Conservation (phyloP, 176 grass and related monocot genomes). For the Triticum turgidum region DNA sequence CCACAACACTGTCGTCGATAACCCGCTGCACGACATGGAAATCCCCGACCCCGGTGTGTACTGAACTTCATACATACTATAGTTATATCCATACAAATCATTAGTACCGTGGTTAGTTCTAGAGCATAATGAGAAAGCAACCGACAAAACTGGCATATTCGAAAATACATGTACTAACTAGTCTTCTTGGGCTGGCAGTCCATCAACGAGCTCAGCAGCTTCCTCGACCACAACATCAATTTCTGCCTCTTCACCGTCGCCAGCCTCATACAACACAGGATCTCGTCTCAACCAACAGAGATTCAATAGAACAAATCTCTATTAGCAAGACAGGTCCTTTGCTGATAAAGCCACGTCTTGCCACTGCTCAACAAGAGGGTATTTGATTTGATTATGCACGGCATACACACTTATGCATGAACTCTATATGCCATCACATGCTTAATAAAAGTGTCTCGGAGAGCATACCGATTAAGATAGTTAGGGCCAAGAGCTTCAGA, state of each 20-base stretch:
- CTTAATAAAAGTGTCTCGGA: conserved; percentile 25
- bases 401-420: conserved; percentile 20
- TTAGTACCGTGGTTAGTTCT: background rate
- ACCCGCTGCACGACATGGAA: conserved; percentile 49
- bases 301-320: conserved; percentile 83
- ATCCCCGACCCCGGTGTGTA: conserved; percentile 49
- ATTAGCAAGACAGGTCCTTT: conserved; percentile 63
- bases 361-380: conserved; percentile 54
- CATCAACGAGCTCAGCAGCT: conserved; percentile 83
- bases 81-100: conserved; percentile 23
- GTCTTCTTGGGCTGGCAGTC: conserved; percentile 64
- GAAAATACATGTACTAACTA: conserved; percentile 79
- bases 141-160: background rate
- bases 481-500: conserved; percentile 77
- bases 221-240: conserved; percentile 84
- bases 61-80: conserved; percentile 73
- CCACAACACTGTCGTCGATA: conserved; percentile 55
- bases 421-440: background rate
- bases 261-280: conserved; percentile 48
- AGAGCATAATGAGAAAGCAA: background rate
- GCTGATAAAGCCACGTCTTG: conserved; percentile 59
- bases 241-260: conserved; percentile 56
- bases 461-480: conserved; percentile 45
- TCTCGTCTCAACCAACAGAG: conserved; percentile 63
- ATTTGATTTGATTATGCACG: conserved; percentile 12